Percentiles rank a stretch among this genome's conserved stretches.
These are phyloP conservation scores for Dryas octopetala DNA, from an alignment of 306 rosid species.

Conservation along the genomic window DNA sequence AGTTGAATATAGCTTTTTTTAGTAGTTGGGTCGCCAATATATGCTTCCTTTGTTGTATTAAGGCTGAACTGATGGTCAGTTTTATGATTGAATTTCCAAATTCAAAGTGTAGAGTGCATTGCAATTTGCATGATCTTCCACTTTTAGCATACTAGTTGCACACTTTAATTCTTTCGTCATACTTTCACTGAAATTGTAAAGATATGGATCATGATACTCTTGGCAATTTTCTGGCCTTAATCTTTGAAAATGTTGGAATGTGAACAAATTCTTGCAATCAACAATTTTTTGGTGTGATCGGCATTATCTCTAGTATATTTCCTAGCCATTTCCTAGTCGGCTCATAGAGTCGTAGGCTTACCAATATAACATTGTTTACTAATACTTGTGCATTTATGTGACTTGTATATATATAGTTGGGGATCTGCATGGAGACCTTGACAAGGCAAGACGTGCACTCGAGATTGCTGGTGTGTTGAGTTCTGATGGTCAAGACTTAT, in stretches of 20 bases:
- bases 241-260: no score
- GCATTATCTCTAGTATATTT: neutral
- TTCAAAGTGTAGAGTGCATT: constrained; percentile 2
- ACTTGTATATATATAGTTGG: constrained; percentile 56
- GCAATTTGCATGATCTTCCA: neutral
- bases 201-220: no score
- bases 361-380: neutral
- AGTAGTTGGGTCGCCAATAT: neutral
- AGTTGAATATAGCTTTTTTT: neutral
- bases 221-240: no score
- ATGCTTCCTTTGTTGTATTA: neutral
- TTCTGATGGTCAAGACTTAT: constrained; percentile 63
- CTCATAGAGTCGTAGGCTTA: neutral
- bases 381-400: neutral
- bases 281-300: neutral
- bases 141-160: neutral
- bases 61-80: neutral
- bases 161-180: no score
- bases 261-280: neutral
- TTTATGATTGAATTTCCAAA: constrained; percentile 18
- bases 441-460: constrained; percentile 77
- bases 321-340: no score
- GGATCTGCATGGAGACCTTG: constrained; percentile 94
- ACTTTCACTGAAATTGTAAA: no score
- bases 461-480: constrained; percentile 91